Base-by-base conservation (phyloP, 805 yeast species). In the Limtongia smithiae region DNA sequence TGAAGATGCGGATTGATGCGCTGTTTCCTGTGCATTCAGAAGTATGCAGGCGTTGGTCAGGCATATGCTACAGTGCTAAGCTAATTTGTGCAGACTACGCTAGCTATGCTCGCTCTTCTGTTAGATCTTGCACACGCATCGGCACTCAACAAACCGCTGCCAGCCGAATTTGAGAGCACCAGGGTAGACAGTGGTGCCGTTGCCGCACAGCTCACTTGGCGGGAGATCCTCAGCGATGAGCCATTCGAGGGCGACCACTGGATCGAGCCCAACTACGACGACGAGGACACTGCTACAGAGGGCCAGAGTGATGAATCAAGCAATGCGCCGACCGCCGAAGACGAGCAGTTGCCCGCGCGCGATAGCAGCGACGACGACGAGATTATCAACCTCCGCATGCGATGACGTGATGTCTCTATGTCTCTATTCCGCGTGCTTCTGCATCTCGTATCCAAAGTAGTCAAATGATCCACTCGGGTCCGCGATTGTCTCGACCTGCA, bases 201-300 rank as follows among this genome's bases (percentile, higher is more conserved):
- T 11, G 33, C 28, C 37, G 34, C 25, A 12, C 45, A 35, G 14
- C 5, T 52, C 9, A 50, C 56, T 2, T 64, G 66, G 66, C 37
- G 46, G 2, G 63, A 61, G 4, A 64, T 64, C n/a, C 22, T 62
- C 14, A 50, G 25, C 7, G 63, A 58, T 9, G 66, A 62, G 6
- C 66, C 66, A 7, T 41, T 64, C 17, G 48, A 46, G 14, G 67
- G 67, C 1, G 64, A 60, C 14, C 65, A 63, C 41, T 64, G 68
- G 68, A 41, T n/a, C 7, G 46, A 21, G 32, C 46, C 51, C 6
- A 24, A 41, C 11, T 38, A 14, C 12, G 30, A 45, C 30, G 46
- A 28, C n/a, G 25, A 41, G 17, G 55, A 48, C 20, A 52, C 44
- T 17, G 46, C 38, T 18, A 31, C 12, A 14, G 39, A 31, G 4